These are phyloP conservation scores for Saccharomyces hybrid DNA, from an alignment of 1,139 yeast species.

Conservation along the genomic window DNA sequence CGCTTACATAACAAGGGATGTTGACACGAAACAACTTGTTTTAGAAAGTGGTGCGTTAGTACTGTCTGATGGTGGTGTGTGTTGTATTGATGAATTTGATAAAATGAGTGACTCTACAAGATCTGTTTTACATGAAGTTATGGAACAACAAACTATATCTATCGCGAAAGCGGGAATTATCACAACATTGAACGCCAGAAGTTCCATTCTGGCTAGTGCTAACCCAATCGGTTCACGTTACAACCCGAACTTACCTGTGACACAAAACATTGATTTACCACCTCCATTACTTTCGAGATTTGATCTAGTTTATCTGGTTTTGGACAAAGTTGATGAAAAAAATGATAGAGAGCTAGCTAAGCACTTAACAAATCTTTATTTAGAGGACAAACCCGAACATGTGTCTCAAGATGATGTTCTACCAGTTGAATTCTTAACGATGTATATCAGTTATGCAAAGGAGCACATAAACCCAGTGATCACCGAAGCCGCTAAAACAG, in stretches of 20 bases:
- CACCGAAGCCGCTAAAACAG: constrained; percentile 72
- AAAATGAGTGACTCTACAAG: constrained; percentile 93
- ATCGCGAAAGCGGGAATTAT: constrained; percentile 98
- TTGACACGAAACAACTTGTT: constrained; percentile 87
- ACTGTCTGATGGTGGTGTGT: constrained; percentile 94
- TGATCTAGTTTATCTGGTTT: constrained; percentile 82
- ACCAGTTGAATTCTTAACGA: constrained; percentile 80
- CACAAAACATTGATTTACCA: constrained; percentile 90
- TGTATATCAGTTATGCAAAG: constrained; percentile 87
- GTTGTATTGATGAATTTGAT: constrained; percentile 98
- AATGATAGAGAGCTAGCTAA: constrained; percentile 80
- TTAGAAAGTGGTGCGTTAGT: constrained; percentile 95
- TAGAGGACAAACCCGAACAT: constrained; percentile 77
- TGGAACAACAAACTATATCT: constrained; percentile 98
- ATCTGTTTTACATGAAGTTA: constrained; percentile 93
- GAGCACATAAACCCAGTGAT: constrained; percentile 71
- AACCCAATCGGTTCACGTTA: constrained; percentile 96
- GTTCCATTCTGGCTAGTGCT: constrained; percentile 92
- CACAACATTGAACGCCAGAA: constrained; percentile 91
- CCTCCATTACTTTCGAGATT: constrained; percentile 93
- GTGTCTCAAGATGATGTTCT: constrained; percentile 57
- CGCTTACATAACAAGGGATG: constrained; percentile 90
- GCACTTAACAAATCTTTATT: constrained; percentile 85
- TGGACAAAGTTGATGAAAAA: constrained; percentile 85
- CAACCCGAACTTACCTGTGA: constrained; percentile 87